These are phyloP conservation scores for Pythium sukuiense DNA, from an alignment of 352 stramenopile species.

Conservation along the genomic window DNA sequence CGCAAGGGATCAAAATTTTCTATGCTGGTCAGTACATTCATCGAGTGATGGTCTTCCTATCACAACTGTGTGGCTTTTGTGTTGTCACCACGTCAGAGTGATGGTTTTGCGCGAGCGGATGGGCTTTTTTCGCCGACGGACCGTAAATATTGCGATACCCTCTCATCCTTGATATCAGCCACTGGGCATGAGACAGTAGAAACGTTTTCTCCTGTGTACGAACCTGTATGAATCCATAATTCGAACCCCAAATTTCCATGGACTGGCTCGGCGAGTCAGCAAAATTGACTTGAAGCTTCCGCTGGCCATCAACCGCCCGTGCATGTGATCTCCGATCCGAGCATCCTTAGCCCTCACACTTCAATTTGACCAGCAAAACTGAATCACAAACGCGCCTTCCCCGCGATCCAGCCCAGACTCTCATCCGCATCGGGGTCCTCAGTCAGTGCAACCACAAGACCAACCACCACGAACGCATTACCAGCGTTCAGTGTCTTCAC, in stretches of 20 bases:
- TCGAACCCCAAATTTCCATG: not conserved
- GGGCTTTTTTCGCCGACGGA: slow-evolving; percentile 1
- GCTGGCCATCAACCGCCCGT: not conserved
- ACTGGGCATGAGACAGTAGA: not conserved
- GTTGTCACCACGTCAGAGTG: slow-evolving; percentile 1
- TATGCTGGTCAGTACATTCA: not conserved
- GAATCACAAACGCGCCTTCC: too few relatives aligned
- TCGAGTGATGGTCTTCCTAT: slow-evolving; percentile 8
- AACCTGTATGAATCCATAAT: not conserved
- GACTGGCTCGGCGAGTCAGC: not conserved
- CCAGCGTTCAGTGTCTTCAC: too few relatives aligned
- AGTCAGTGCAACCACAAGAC: too few relatives aligned
- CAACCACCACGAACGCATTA: too few relatives aligned
- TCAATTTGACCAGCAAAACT: slow-evolving; percentile 21
- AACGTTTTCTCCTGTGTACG: not conserved
- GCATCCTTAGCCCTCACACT: slow-evolving; percentile 14
- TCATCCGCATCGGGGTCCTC: too few relatives aligned
- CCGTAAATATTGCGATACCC: slow-evolving; percentile 5
- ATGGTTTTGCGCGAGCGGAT: slow-evolving; percentile 11
- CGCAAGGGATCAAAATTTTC: not conserved
- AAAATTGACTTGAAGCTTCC: slow-evolving; percentile 5
- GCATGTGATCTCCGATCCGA: too few relatives aligned
- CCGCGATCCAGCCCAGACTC: too few relatives aligned
- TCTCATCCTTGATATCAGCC: slow-evolving; percentile 3
- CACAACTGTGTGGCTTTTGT: slow-evolving; percentile 3